Evolutionary conservation across 768 basidiomycete species (phyloP), one percentile per base, ranked within the genome.

Genomic region (Tulasnella sp.): DNA sequence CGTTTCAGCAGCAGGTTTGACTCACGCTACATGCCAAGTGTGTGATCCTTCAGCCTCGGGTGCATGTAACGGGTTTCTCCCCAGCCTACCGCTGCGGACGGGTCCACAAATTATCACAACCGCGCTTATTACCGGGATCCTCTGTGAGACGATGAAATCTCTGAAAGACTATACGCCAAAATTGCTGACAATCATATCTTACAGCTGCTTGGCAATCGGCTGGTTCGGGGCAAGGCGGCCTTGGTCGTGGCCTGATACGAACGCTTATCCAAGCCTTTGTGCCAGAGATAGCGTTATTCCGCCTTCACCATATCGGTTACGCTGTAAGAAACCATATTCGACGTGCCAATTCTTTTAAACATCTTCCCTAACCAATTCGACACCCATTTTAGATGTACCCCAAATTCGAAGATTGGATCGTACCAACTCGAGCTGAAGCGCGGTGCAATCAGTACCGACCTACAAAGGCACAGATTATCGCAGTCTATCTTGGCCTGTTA

Each of bases 181-280:
- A 42, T 11, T 9, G 16, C 29, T 26, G 6, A 35, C 9, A 13
- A 67, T 23, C 3, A 23, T 26, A 13, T 42, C 15, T 7, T 23
- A 16, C 46, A 77, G 77, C 77, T 51, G 77, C 77, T 42, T 77
- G 77, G 77, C 77, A 77, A 77, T 77, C 77, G 13, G 42, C 61
- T 3, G 77, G 77, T 1, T 77, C 77, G 1, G 77, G 77, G 16
- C 77, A 77, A 77, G 77, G 77, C 35, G 77, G 77, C 9, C 77
- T 77, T 32, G 32, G 42, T 3, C 69, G 69, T 44, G 77, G 77
- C 16, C 9, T 77, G 15, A 26, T 44, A 11, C 61, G 77, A 29
- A 77, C 77, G 3, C 9, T 77, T 13, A 26, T 75, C 9, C 75
- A 75, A 39, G 77, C 77, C 29, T 77, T 77, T 40, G 69, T 77